Base-by-base conservation (phyloP, 352 stramenopile species). In the Globisporangium iwayamae region DNA sequence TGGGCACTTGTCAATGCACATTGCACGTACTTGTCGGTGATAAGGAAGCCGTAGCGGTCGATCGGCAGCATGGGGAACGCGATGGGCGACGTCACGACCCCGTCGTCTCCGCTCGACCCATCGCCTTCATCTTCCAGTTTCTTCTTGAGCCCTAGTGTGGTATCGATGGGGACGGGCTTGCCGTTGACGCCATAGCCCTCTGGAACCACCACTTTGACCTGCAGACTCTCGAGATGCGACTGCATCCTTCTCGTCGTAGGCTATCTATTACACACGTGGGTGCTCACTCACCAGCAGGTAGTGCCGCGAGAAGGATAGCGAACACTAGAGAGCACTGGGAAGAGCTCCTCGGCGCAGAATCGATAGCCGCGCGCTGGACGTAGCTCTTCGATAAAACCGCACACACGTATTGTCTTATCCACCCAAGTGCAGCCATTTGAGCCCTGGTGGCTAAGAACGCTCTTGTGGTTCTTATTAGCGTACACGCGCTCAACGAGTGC, bases 21-120 rank as follows among this genome's bases (percentile, higher is more conserved):
- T 45, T 28, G 25, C 25, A 28, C 69, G 62, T 52, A 91, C 83
- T 85, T 90, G 75, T 91, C 83, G 0, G 80, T 78, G 62, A 89
- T 68, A 25, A 91, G 75, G 51, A 91, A 91, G 25, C 83, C 83
- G 51, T 91, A 91, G 64, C 83, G 80, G 60, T 91, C 83, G 55
- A 89, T 78, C 6, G 79, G 64, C 4, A 78, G 70, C 53, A 74
- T 76, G 2, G 79, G 80, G 55, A 90, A 91, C 38, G 76, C 74
- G 28, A 83, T 65, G 38, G 73, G 64, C 13, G 50, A 66, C 30
- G 65, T 57, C 28, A 72, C 48, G 16, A 9, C 16, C 5, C 16
- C 7, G 6, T 2, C 28, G 4, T 57, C 52, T 2, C n/a, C n/a
- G 18, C 9, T 14, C 16, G 43, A 10, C 34, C 41, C 51, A 6